phyloP scores from a whole-genome alignment of 495 filamentous ascomycete species.

The Lineolata rhizophorae region DNA sequence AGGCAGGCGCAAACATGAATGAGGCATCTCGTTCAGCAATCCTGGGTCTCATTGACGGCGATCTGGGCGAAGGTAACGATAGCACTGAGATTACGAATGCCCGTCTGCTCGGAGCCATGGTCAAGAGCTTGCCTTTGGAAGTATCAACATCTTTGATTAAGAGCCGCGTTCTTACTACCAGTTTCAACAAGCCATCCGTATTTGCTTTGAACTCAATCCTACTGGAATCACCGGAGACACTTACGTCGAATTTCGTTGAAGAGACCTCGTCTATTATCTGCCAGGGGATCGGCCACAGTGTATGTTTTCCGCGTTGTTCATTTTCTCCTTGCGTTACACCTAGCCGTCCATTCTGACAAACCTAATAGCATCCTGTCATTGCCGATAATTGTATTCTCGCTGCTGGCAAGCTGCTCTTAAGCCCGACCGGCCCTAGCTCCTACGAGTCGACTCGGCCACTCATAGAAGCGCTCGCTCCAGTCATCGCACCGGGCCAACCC shows the following conservation, averaged over 20 bases:
- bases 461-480: constrained; percentile 48
- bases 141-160: constrained; percentile 49
- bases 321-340: constrained; percentile 1
- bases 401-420: constrained; percentile 82
- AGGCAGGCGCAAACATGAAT: constrained; percentile 84
- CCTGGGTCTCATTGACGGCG: constrained; percentile 67
- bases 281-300: constrained; percentile 56
- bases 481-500: constrained; percentile 54
- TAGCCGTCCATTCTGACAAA: constrained; percentile 7
- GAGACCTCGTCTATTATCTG: constrained; percentile 56
- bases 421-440: constrained; percentile 28
- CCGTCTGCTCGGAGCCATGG: constrained; percentile 64
- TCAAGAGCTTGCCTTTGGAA: constrained; percentile 55
- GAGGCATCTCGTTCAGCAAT: constrained; percentile 66
- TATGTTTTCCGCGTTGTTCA: constrained; percentile 19
- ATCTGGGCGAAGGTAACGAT: constrained; percentile 50
- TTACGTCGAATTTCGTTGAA: constrained; percentile 41
- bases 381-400: constrained; percentile 81
- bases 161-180: constrained; percentile 49
- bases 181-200: constrained; percentile 45
- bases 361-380: constrained; percentile 40
- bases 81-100: constrained; percentile 72
- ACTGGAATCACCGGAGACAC: constrained; percentile 45
- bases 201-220: constrained; percentile 77
- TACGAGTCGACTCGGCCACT: constrained; percentile 57